A percentile compares a stretch with the other conserved stretches of the same genome.
These are phyloP conservation scores for Madurella mycetomatis DNA, from an alignment of 2,329 filamentous ascomycete genomes.

Conservation along the genomic window DNA sequence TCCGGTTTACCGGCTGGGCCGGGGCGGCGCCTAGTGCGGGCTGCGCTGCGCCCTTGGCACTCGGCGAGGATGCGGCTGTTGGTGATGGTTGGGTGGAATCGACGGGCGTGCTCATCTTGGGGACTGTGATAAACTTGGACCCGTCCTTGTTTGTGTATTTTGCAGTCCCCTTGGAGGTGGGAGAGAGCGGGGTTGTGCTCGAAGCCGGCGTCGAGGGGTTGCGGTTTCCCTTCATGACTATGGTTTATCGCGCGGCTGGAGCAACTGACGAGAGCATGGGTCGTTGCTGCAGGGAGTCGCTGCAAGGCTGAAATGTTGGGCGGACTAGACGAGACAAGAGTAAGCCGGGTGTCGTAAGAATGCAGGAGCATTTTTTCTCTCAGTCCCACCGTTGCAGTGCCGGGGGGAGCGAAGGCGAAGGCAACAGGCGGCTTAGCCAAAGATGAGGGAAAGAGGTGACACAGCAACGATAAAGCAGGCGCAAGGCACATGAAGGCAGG, in stretches of 20 bases:
- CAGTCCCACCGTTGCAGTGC: not conserved
- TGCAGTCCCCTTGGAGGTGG: conserved; percentile 48
- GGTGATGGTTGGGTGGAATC: conserved; percentile 54
- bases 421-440: not conserved
- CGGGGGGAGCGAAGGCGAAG: not conserved
- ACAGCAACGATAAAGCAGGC: not conserved
- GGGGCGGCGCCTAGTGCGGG: conserved; percentile 9
- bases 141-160: conserved; percentile 67
- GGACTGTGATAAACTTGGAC: conserved; percentile 64
- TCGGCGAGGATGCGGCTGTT: conserved; percentile 35
- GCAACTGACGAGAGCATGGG: conserved; percentile 14
- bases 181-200: conserved; percentile 41
- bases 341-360: conserved; percentile 14
- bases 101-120: conserved; percentile 48
- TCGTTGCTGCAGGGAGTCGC: conserved; percentile 7
- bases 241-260: conserved; percentile 8
- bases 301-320: conserved; percentile 6
- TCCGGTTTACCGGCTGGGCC: conserved; percentile 64
- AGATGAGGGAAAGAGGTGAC: not conserved
- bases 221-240: conserved; percentile 34
- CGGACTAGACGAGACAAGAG: conserved; percentile 14
- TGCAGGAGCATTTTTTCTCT: not conserved
- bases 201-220: conserved; percentile 28
- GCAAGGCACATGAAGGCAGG: not conserved
- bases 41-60: conserved; percentile 7